Evolutionary conservation across 306 rosid species (phyloP), one percentile per base, ranked within the genome.

Genomic region (Trichosanthes truncata): DNA sequence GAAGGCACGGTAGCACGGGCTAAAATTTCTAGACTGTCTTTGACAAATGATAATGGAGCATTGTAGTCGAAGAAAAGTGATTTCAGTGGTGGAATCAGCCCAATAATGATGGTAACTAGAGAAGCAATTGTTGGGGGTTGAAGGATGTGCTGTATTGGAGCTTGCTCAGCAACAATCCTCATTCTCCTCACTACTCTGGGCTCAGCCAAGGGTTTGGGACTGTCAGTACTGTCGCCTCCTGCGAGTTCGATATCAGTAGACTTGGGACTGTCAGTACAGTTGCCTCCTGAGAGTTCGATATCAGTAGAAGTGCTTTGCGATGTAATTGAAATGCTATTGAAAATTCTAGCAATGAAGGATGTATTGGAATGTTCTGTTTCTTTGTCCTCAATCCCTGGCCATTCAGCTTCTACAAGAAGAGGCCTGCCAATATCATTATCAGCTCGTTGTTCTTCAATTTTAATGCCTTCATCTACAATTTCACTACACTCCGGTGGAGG

Each of bases 331-430:
- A 89, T 77, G 84, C 84, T 86, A 45, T 86, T 82, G 68, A 93
- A 90, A 65, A 87, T 26, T 82, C 89, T 81, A 35, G 97, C 97
- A 80, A 90, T 90, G 57, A 86, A 92, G 74, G 97, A 93, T 40
- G 89, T 84, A 88, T 92, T 92, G 74, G 91, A 94, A 84, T 90
- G 93, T 77, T 88, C 97, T 14, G 97, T 92, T 86, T 86, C 98
- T 80, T 92, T 92, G 68, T 92, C 93, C 84, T 92, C 97, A 52
- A 94, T 92, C n/a, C 94, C 96, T 3, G 97, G 98, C 98, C 98
- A 94, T 80, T 94, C 98, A 38, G 98, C 98, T 87, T 94, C 98
- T 6, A 92, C 93, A 79, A 94, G 96, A 6, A 94, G 88, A 14
- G 97, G 93, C 68, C 91, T 89, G 78, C 98, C 88, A 12, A 85